Conservation (phyloP, 1,284 basidiomycete species). For the Athelia sp. region DNA sequence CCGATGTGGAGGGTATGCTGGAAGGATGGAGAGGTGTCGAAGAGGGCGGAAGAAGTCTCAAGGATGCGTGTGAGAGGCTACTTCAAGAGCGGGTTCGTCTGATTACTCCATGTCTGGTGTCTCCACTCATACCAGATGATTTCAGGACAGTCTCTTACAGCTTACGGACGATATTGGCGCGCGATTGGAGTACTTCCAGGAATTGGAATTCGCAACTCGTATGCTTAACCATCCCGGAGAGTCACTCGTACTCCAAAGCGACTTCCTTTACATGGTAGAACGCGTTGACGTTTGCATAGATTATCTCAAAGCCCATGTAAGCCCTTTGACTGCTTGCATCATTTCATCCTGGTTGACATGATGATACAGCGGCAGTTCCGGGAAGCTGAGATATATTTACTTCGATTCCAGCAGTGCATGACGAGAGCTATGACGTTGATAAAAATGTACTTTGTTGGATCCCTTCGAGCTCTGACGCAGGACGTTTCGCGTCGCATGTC, state of each 20-base stretch:
- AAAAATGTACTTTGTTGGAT: conserved; percentile 89
- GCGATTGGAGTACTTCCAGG: conserved; percentile 86
- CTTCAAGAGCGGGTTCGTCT: conserved; percentile 75
- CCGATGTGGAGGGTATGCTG: conserved; percentile 76
- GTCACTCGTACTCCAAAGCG: conserved; percentile 80
- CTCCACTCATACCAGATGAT: background rate
- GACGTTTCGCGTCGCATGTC: conserved; percentile 71
- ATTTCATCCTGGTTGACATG: background rate
- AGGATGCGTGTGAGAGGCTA: conserved; percentile 85
- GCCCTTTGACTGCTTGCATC: conserved; percentile 19
- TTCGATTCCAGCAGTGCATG: conserved; percentile 94
- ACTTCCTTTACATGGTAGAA: conserved; percentile 92
- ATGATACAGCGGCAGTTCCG: conserved; percentile 79
- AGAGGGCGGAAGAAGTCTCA: conserved; percentile 80
- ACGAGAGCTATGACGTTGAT: conserved; percentile 94
- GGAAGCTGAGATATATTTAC: conserved; percentile 86
- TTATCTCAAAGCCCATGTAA: conserved; percentile 79
- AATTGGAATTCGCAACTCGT: conserved; percentile 83
- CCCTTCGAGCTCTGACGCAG: conserved; percentile 66
- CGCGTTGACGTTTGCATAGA: conserved; percentile 89
- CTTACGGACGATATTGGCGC: conserved; percentile 75
- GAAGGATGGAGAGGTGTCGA: conserved; percentile 82
- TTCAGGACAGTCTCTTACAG: conserved; percentile 70
- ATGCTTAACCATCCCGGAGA: conserved; percentile 92
- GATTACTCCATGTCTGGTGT: background rate